Conservation (phyloP, 768 basidiomycete species). For the Leccinum sublutescens region DNA sequence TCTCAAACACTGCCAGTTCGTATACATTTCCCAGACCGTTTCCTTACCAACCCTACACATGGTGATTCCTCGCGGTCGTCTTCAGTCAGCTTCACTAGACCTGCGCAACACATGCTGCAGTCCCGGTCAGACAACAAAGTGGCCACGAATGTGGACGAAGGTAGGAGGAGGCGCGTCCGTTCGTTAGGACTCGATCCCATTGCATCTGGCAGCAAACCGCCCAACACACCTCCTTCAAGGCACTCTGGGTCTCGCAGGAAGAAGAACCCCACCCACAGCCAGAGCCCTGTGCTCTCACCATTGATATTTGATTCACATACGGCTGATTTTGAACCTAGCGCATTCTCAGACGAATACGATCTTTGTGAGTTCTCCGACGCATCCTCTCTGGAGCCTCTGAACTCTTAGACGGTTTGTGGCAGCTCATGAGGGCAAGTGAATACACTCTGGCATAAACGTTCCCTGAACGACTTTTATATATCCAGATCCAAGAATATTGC, state of each 20-base stretch:
- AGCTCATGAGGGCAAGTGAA: conserved; percentile 73
- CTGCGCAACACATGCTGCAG: conserved; percentile 12
- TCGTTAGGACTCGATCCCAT: conserved; percentile 23
- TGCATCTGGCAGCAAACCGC: conserved; percentile 8
- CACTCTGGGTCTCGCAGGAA: conserved; percentile 21
- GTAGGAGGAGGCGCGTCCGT: conserved; percentile 20
- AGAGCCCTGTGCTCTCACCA: conserved; percentile 13
- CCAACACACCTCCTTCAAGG: conserved; percentile 17
- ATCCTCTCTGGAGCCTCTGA: conserved; percentile 9
- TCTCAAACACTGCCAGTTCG: conserved; percentile 22
- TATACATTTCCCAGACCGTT: conserved; percentile 36
- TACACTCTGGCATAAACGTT: conserved; percentile 3
- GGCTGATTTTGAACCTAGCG: conserved; percentile 38
- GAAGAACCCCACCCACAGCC: conserved; percentile 18
- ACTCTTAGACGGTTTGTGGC: conserved; percentile 5
- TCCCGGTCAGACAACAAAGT: conserved; percentile 15
- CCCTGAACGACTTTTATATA: conserved; percentile 12
- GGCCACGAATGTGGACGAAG: conserved; percentile 11
- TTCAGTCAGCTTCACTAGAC: conserved; percentile 23
- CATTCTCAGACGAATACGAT: conserved; percentile 77
- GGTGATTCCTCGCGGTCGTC: conserved; percentile 34
- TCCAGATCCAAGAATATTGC: conserved; percentile 74
- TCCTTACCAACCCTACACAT: conserved; percentile 24
- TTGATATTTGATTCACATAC: conserved; percentile 28
- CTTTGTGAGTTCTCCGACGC: conserved; percentile 51